phyloP scores from a whole-genome alignment of 2,329 filamentous ascomycete genomes.

The Neofusicoccum kwambonambiense region DNA sequence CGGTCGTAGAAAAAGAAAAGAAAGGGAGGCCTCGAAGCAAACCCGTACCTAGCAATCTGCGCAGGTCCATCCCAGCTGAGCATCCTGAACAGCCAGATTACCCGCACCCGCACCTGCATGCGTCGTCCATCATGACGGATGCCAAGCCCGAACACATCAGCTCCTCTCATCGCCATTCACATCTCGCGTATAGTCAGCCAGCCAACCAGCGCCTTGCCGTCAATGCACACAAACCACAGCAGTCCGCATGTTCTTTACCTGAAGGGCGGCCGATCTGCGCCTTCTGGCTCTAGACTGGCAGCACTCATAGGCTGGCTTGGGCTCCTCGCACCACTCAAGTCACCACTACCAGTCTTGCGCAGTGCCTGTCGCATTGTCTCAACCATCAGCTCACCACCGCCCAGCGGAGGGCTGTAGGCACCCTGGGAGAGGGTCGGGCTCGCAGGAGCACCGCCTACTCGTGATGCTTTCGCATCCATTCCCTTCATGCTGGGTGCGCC shows the following conservation, averaged over 20 bases:
- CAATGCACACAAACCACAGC: not conserved
- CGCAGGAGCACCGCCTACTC: conserved; percentile 41
- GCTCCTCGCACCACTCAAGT: conserved; percentile 55
- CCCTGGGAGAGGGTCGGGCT: conserved; percentile 57
- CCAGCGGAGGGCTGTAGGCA: conserved; percentile 53
- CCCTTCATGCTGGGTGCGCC: conserved; percentile 73
- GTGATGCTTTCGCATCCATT: conserved; percentile 58
- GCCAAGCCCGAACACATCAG: conserved; percentile 10
- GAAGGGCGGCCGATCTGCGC: conserved; percentile 32
- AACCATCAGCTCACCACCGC: conserved; percentile 73
- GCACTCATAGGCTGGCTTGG: conserved; percentile 42
- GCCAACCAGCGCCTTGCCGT: not conserved
- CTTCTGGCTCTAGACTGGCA: conserved; percentile 37
- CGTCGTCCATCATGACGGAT: not conserved
- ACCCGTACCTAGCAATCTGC: conserved; percentile 7
- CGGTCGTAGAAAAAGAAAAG: not conserved
- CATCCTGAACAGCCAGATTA: not conserved
- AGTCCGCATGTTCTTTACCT: conserved; percentile 14
- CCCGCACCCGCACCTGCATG: conserved; percentile 4
- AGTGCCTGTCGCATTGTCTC: conserved; percentile 93
- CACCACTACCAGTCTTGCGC: conserved; percentile 78
- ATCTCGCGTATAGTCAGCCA: conserved; percentile 1
- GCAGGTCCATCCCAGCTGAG: conserved; percentile 10
- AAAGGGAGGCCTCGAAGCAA: not conserved
- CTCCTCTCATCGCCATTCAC: not conserved